Evolutionary conservation across 2,329 filamentous ascomycete species (phyloP).

Genomic region (Bipolaris victoriae): DNA sequence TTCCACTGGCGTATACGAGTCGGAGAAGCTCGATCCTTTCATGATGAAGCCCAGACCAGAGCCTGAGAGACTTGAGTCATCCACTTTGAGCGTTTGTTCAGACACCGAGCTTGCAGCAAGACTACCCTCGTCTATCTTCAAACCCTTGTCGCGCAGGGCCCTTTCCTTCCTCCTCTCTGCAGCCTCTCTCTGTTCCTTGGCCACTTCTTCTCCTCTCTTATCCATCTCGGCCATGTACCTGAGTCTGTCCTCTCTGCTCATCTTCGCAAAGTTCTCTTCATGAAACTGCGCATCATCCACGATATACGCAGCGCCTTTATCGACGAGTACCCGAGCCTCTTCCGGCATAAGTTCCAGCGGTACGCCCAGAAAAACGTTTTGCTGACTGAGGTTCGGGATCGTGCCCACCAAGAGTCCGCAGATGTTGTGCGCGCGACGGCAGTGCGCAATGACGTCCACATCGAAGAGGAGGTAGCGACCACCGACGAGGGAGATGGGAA

Average conservation of each 20-base stretch:
- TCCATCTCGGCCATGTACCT: slow-evolving; percentile 66
- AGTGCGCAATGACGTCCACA: slow-evolving; percentile 75
- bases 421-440: slow-evolving; percentile 81
- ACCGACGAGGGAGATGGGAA: slow-evolving; percentile 81
- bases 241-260: slow-evolving; percentile 64
- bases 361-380: slow-evolving; percentile 90
- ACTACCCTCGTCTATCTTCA: slow-evolving; percentile 25
- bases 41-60: slow-evolving; percentile 35
- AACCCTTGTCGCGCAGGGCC: slow-evolving; percentile 57
- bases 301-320: slow-evolving; percentile 76
- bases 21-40: slow-evolving; percentile 33
- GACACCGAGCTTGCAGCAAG: slow-evolving; percentile 20
- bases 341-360: slow-evolving; percentile 90
- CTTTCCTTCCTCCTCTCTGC: slow-evolving; percentile 59
- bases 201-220: slow-evolving; percentile 60
- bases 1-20: slow-evolving; percentile 3
- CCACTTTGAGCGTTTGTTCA: slow-evolving; percentile 19
- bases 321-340: slow-evolving; percentile 81
- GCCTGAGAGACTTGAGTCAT: slow-evolving; percentile 16
- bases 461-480: slow-evolving; percentile 90
- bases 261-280: slow-evolving; percentile 64
- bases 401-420: slow-evolving; percentile 86
- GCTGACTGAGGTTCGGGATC: slow-evolving; percentile 88
- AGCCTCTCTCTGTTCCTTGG: slow-evolving; percentile 53
- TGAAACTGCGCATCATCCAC: slow-evolving; percentile 81